Percentiles rank a stretch among this genome's conserved stretches.
phyloP scores from a whole-genome alignment of 176 grass and related monocot species.

The Themeda triandra region DNA sequence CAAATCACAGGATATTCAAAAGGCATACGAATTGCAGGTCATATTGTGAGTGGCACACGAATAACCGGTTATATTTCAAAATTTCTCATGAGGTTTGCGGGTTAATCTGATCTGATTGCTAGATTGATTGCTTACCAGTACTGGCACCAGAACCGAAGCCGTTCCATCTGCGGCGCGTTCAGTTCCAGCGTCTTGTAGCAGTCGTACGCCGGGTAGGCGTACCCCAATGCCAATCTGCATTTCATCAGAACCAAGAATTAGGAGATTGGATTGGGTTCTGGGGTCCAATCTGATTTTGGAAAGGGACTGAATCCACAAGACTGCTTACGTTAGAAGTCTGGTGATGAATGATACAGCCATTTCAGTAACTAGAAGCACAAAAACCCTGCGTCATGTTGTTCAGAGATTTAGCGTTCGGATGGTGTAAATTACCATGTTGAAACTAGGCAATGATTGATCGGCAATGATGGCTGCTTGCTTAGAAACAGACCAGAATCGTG shows the following conservation, averaged over 20 bases:
- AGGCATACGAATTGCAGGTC: too few species aligned
- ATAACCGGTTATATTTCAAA: too few species aligned
- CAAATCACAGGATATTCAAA: too few species aligned
- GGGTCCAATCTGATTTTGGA: not conserved
- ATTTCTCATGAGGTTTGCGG: too few species aligned
- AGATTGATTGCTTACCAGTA: constrained; percentile 50
- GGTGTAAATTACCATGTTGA: not conserved
- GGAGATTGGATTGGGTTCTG: not conserved
- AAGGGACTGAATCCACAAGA: not conserved
- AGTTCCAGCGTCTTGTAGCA: constrained; percentile 83
- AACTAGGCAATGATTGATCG: not conserved
- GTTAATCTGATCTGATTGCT: too few species aligned
- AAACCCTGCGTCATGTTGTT: not conserved
- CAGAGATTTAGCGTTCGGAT: not conserved
- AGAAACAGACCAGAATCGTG: not conserved
- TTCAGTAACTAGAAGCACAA: not conserved
- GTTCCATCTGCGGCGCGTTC: constrained; percentile 48
- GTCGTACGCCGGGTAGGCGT: constrained; percentile 70
- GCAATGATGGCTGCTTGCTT: too few species aligned
- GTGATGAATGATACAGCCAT: constrained; percentile 67
- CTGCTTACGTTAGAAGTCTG: constrained; percentile 59
- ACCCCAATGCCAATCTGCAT: constrained; percentile 52
- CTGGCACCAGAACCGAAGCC: constrained; percentile 78
- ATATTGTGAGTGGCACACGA: too few species aligned
- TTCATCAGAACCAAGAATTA: not conserved